Evolutionary conservation across 2,329 filamentous ascomycete genomes (phyloP), one percentile per base, ranked within the genome.

Genomic region (Monosporascus sp.): DNA sequence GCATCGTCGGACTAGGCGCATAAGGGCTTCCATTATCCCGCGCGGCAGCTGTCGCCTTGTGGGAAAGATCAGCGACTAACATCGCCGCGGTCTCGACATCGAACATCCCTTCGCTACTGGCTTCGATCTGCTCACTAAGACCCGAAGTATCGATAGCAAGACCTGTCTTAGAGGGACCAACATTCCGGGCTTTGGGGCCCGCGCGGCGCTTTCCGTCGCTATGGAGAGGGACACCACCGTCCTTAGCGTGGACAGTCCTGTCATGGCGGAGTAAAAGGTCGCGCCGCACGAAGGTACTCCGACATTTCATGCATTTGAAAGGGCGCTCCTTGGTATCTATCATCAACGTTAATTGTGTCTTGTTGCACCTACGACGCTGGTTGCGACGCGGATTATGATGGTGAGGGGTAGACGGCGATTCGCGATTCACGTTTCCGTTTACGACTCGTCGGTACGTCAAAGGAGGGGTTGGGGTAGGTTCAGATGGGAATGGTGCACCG

Each of bases 291-390:
- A 99, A 99, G 57, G 94, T 99, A 80, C 92, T 97, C 69, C 92
- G 84, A 75, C 94, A 99, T 78, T 99, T 99, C 78, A 91, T 82
- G 76, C 94, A 99, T 73, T 97, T 97, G 82, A 99, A 99, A 38
- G 94, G 94, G 59, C 94, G 87, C 75, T 97, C 94, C 76, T 99
- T 99, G 60, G 94, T 99, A 74, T 97, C 93, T 97, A 73, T 57
- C 53, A 50, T 53, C 51, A 49, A 48, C 11, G 31, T 34, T 34
- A 34, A 34, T 34, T 11, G 31, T 34, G 49, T 58, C n/a, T 47
- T 22, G 53, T 73, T 63, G 73, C 68, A 56, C 31, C 31, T 34
- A 11, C 31, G 11, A 11, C 31, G 11, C 5, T 14, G 22, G 56
- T 58, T 51, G 55, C 56, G 55, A 51, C 56, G 61, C 60, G 60